Base-by-base conservation (phyloP, 371 early-diverging fungal genomes). In the Vairimorpha necatrix region DNA sequence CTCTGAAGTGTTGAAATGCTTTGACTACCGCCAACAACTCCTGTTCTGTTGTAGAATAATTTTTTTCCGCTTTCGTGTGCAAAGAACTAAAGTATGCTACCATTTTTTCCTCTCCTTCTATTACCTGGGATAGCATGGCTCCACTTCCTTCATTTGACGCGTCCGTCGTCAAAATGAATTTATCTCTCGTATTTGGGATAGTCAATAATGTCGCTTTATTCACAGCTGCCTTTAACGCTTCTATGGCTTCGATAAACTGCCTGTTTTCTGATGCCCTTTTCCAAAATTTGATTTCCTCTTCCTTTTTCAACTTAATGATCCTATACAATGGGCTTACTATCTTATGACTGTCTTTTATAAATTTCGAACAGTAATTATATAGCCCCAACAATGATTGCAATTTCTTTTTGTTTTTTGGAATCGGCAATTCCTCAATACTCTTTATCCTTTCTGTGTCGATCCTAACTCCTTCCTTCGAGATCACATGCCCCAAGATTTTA, bases 141-240 rank as follows among this genome's bases (percentile, higher is more conserved):
- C 77, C 80, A 26, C 20, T 65, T 6, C 61, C 62, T 4, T 2
- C 2, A 16, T 74, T 50, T 16, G 20, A 65, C 6, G 77, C 80
- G 46, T 77, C 80, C 2, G 80, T 72, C 4, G 34, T 73, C 18
- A 80, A 47, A 32, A 74, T 73, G 60, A 60, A 76, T 42, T 32
- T 33, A 7, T 73, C 36, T 3, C 36, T 65, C 28, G 3, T 26
- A 33, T 68, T 68, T 62, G 80, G 73, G n/a, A 60, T 50, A 4
- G 3, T 38, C 22, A 38, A 24, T 1, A 18, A 14, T 20, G 9
- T 22, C 34, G 33, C 16, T 48, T 48, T 20, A 20, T 16, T 2
- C 20, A 70, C 26, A 20, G 39, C 24, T 9, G 26, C 47, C 26
- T 72, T 70, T 2, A 67, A 33, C 16, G 36, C 32, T 6, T 66